Evolutionary conservation across 1,139 yeast genomes (phyloP).

Genomic region (Geotrichum macrosporum): DNA sequence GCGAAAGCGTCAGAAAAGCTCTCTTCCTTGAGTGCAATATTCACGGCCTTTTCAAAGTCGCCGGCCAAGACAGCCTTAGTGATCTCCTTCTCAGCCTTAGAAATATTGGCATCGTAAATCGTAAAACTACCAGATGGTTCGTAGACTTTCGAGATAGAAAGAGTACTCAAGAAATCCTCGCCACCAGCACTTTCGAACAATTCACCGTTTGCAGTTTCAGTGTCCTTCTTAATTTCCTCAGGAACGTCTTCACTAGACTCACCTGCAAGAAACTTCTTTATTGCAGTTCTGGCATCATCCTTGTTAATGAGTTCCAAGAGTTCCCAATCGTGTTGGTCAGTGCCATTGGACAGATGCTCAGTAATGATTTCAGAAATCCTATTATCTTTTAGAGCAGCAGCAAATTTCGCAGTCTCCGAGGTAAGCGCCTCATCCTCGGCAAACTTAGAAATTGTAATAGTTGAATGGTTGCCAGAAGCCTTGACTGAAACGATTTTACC

Average conservation of each 20-base stretch:
- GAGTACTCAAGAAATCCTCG: conserved; percentile 35
- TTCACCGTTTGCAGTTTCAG: conserved; percentile 29
- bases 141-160: conserved; percentile 28
- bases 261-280: conserved; percentile 30
- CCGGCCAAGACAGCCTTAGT: conserved; percentile 59
- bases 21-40: conserved; percentile 58
- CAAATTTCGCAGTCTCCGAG: conserved; percentile 45
- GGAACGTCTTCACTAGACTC: conserved; percentile 27
- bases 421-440: conserved; percentile 39
- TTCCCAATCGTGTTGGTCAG: conserved; percentile 72
- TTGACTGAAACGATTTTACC: conserved; percentile 70
- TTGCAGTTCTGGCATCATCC: conserved; percentile 43
- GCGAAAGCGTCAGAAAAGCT: conserved; percentile 74
- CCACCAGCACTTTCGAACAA: conserved; percentile 29
- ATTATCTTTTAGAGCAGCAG: conserved; percentile 54
- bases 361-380: conserved; percentile 55
- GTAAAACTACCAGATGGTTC: conserved; percentile 45
- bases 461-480: conserved; percentile 39
- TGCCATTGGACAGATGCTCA: conserved; percentile 43
- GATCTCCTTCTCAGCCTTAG: conserved; percentile 47
- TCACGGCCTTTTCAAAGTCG: conserved; percentile 63
- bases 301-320: conserved; percentile 53
- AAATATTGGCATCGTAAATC: conserved; percentile 39
- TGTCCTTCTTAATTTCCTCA: conserved; percentile 29
- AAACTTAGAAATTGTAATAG: conserved; percentile 51